Percentiles rank a stretch among this genome's conserved stretches.
phyloP scores from a whole-genome alignment of 768 basidiomycete genomes.

The Trametes coccinea region DNA sequence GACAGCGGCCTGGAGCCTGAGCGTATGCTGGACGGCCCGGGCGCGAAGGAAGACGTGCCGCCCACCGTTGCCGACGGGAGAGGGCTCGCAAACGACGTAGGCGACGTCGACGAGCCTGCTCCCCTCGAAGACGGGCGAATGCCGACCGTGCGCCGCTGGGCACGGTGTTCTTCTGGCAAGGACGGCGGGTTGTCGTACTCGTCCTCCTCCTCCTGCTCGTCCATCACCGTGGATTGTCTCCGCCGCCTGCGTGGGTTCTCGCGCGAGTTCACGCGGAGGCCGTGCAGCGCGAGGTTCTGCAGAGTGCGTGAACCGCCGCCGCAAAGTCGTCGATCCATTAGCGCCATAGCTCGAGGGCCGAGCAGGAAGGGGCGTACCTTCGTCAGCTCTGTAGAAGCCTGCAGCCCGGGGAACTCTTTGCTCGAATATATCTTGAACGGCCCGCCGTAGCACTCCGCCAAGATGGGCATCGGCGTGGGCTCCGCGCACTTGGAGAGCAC shows the following conservation, averaged over 20 bases:
- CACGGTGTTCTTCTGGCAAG: too few relatives aligned
- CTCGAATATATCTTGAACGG: slow-evolving; percentile 67
- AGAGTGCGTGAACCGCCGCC: neutral
- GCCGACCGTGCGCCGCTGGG: too few relatives aligned
- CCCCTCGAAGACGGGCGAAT: too few relatives aligned
- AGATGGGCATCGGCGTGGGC: slow-evolving; percentile 35
- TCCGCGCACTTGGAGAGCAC: slow-evolving; percentile 33
- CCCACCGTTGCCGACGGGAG: too few relatives aligned
- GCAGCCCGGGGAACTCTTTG: slow-evolving; percentile 69
- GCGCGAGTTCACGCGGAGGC: slow-evolving; percentile 57
- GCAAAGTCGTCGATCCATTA: slow-evolving; percentile 33
- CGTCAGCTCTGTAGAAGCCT: slow-evolving; percentile 65
- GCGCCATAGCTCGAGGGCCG: neutral
- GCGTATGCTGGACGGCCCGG: too few relatives aligned
- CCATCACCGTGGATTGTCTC: neutral
- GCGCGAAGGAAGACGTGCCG: too few relatives aligned
- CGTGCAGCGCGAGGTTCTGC: slow-evolving; percentile 41
- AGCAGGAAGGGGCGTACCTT: slow-evolving; percentile 42
- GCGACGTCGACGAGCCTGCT: too few relatives aligned
- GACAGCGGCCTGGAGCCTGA: too few relatives aligned
- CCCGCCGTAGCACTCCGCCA: slow-evolving; percentile 67
- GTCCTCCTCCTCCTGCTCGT: too few relatives aligned
- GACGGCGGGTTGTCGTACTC: too few relatives aligned
- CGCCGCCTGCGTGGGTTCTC: slow-evolving; percentile 56
- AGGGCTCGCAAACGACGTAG: too few relatives aligned